These are phyloP conservation scores for Colletotrichum cordylinicola DNA, from an alignment of 2,329 filamentous ascomycete species.

Conservation along the genomic window DNA sequence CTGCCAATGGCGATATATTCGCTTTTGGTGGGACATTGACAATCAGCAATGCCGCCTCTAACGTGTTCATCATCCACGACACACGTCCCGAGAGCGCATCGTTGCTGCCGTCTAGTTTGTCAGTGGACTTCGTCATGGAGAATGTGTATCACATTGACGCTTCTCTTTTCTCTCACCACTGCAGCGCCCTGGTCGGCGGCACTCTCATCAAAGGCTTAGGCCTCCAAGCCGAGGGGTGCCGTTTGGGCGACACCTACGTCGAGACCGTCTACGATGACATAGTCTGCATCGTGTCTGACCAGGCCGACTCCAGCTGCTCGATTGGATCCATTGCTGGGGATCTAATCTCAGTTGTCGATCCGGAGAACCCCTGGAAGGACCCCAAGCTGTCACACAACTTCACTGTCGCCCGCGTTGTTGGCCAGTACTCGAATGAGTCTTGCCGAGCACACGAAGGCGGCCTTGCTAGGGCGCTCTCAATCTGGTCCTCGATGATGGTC, in stretches of 20 bases:
- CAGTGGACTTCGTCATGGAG: neutral
- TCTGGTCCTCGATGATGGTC: slow-evolving; percentile 1
- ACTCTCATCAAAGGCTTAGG: slow-evolving; percentile 8
- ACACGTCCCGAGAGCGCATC: neutral
- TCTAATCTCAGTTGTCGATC: neutral
- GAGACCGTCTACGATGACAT: slow-evolving; percentile 9
- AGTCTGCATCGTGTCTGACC: neutral
- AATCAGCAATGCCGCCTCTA: neutral
- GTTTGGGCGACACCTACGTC: neutral
- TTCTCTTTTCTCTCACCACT: neutral
- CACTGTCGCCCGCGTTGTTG: neutral
- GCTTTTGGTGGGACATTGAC: neutral
- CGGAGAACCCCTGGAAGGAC: neutral
- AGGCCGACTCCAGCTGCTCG: neutral
- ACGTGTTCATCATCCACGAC: slow-evolving; percentile 3
- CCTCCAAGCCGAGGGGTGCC: neutral
- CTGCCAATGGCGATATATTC: neutral
- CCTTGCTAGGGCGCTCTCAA: neutral
- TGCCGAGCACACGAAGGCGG: neutral
- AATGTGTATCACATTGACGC: slow-evolving; percentile 10
- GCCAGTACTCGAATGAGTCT: neutral
- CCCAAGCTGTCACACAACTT: neutral
- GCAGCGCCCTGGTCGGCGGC: neutral
- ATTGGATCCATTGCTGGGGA: slow-evolving; percentile 3
- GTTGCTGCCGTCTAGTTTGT: neutral